Evolutionary conservation across 352 stramenopile species (phyloP).

Genomic region (Globisporangium parvum): DNA sequence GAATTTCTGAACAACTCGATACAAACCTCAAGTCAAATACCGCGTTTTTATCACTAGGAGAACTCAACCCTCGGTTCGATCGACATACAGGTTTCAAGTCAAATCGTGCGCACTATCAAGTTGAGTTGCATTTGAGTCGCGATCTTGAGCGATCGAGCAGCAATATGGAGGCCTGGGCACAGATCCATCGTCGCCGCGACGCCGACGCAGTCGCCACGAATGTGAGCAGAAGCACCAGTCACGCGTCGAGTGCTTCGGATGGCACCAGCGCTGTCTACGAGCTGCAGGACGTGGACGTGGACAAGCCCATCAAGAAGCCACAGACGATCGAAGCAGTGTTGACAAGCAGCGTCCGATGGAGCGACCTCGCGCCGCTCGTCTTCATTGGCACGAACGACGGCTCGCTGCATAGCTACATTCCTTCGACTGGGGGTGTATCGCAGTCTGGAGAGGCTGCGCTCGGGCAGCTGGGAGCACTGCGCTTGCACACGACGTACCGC

Average conservation of each 20-base stretch:
- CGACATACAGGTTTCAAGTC: too few species aligned
- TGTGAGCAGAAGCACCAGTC: neutral
- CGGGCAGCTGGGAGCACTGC: conserved; percentile 20
- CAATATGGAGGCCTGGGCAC: conserved; percentile 4
- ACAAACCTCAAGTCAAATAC: too few species aligned
- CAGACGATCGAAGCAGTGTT: conserved; percentile 45
- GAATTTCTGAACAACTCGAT: too few species aligned
- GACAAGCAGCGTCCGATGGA: conserved; percentile 28
- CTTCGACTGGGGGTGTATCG: conserved; percentile 9
- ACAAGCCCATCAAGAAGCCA: conserved; percentile 50
- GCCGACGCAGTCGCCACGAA: neutral
- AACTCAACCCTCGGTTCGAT: too few species aligned
- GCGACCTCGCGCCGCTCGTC: conserved; percentile 34
- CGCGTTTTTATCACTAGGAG: too few species aligned
- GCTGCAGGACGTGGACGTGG: conserved; percentile 36
- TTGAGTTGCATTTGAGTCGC: too few species aligned
- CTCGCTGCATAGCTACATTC: conserved; percentile 52
- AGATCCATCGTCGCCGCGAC: conserved; percentile 8
- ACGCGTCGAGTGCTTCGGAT: too few species aligned
- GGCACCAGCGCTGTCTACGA: conserved; percentile 28
- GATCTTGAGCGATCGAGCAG: too few species aligned
- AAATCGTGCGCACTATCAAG: too few species aligned
- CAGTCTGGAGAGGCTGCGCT: neutral
- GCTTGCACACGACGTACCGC: conserved; percentile 55
- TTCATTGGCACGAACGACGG: conserved; percentile 53